Evolutionary conservation across 1,284 basidiomycete species (phyloP).

Genomic region (Ustilago tritici): DNA sequence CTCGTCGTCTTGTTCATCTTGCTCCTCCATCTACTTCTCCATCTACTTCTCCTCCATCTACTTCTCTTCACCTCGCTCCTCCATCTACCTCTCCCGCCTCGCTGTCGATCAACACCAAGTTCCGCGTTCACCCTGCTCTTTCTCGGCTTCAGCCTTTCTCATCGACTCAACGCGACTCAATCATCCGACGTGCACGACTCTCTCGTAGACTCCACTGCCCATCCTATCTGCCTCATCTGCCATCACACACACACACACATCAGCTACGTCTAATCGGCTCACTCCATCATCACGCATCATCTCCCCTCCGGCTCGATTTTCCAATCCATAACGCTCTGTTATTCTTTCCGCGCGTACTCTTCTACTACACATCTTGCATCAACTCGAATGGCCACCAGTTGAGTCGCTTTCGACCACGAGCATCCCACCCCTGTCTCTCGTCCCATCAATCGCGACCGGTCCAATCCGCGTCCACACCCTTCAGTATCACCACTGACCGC

Average conservation of each 20-base stretch:
- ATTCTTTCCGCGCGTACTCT: no score
- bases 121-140: neutral
- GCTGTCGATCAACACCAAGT: neutral
- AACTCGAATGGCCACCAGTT: neutral
- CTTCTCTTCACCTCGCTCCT: neutral
- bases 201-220: neutral
- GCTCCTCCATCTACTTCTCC: neutral
- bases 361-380: neutral
- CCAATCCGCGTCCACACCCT: neutral
- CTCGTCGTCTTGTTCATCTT: neutral
- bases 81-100: neutral
- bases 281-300: no score
- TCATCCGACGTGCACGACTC: neutral
- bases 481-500: neutral
- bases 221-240: neutral
- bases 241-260: neutral
- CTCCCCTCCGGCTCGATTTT: neutral
- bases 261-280: neutral
- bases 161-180: neutral
- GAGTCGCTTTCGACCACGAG: neutral
- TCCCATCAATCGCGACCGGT: no score
- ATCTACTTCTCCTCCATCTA: constrained; percentile 4
- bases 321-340: no score
- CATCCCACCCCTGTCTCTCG: no score
- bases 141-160: neutral